Conservation (phyloP, 148 eudicot genomes). For the Euryodendron excelsum region DNA sequence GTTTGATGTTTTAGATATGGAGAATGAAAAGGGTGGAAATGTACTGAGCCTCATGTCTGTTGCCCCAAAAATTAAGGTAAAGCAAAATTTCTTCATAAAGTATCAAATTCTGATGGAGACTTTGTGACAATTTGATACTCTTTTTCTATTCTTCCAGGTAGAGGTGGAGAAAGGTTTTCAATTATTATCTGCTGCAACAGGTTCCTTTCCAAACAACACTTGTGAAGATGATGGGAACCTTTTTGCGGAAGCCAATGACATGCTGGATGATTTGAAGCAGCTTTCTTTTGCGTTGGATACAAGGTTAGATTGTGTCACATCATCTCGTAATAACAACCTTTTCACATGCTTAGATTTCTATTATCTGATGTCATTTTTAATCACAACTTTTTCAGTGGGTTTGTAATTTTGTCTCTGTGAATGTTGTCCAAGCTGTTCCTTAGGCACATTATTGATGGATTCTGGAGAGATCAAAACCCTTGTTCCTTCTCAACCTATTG, state of each 20-base stretch:
- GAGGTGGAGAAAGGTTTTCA: conserved; percentile 8
- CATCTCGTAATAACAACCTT: not conserved
- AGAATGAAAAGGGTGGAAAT: not conserved
- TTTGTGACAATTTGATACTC: not conserved
- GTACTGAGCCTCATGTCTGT: not conserved
- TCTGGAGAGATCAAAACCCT: not conserved
- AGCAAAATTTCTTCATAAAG: not conserved
- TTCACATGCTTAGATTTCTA: not conserved
- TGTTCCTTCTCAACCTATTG: not conserved
- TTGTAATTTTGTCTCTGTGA: not conserved
- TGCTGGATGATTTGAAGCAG: conserved; percentile 14
- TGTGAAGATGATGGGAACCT: not conserved
- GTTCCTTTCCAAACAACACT: not conserved
- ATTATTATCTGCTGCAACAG: conserved; percentile 4
- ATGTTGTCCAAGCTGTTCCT: not conserved
- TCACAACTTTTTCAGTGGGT: not conserved
- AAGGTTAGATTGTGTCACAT: conserved; percentile 8
- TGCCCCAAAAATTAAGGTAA: conserved; percentile 8
- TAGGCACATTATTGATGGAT: not conserved
- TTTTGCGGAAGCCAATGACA: conserved; percentile 3
- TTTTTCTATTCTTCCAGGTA: not conserved
- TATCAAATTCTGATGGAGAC: not conserved
- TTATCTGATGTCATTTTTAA: not conserved
- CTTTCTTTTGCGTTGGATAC: conserved; percentile 12
- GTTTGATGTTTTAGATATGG: not conserved